Conservation (phyloP, 2,329 filamentous ascomycete species). For the Aspergillus tanneri region DNA sequence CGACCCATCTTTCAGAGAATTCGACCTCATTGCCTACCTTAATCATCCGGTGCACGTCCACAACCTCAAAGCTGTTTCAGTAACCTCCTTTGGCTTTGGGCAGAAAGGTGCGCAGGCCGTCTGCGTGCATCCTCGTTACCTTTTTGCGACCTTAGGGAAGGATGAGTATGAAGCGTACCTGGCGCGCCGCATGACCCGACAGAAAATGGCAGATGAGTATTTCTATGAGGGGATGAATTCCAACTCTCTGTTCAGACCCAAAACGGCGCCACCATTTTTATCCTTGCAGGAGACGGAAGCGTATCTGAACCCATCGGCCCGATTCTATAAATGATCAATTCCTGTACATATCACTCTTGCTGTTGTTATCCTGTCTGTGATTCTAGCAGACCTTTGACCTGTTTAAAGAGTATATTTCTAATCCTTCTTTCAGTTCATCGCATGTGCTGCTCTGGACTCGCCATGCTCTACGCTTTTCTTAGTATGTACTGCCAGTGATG, state of each 20-base stretch:
- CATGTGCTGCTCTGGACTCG: too few species aligned
- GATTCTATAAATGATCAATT: not conserved
- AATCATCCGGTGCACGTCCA: conserved; percentile 95
- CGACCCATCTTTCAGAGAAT: conserved; percentile 93
- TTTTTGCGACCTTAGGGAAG: conserved; percentile 95
- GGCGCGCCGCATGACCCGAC: too few species aligned
- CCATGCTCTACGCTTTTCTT: too few species aligned
- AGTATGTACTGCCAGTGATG: too few species aligned
- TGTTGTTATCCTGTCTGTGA: too few species aligned
- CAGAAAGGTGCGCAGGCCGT: conserved; percentile 98
- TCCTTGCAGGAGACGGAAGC: not conserved
- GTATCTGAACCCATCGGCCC: not conserved
- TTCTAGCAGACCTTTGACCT: too few species aligned
- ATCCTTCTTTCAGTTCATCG: too few species aligned
- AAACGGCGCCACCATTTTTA: not conserved
- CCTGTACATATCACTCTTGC: too few species aligned
- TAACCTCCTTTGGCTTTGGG: conserved; percentile 98
- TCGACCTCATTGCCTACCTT: conserved; percentile 96
- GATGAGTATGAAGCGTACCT: too few species aligned
- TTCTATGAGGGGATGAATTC: too few species aligned
- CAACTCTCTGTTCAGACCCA: not conserved
- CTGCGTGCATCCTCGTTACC: conserved; percentile 93
- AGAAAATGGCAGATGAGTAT: too few species aligned
- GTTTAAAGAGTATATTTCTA: too few species aligned
- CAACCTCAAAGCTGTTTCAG: conserved; percentile 96